A percentile compares a stretch with the other conserved stretches of the same genome.
These are phyloP conservation scores for Hura crepitans DNA, from an alignment of 441 rosid species.

Conservation along the genomic window DNA sequence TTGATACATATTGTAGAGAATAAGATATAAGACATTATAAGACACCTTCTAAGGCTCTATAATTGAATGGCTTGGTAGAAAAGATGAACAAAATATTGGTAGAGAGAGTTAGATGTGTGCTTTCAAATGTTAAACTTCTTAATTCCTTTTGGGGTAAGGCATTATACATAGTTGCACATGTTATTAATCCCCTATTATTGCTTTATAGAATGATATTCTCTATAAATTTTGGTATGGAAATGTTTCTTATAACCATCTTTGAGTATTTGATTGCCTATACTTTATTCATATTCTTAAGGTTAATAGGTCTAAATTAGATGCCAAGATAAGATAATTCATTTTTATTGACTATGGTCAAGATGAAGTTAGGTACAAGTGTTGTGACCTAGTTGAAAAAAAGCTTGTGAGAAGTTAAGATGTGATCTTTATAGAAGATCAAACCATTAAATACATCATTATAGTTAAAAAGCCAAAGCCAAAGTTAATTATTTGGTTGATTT, in stretches of 20 bases:
- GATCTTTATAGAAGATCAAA: no score
- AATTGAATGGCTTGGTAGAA: background rate
- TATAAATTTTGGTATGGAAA: background rate
- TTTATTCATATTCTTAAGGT: no score
- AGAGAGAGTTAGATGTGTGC: background rate
- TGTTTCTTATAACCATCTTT: background rate
- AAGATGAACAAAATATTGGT: background rate
- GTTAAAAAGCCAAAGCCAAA: no score
- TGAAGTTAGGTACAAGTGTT: no score
- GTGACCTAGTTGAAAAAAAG: no score
- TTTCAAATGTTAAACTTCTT: no score
- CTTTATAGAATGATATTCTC: background rate
- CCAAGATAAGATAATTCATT: background rate
- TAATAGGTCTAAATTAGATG: background rate
- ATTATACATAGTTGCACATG: no score
- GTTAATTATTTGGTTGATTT: no score
- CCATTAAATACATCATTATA: no score
- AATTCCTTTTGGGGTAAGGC: no score
- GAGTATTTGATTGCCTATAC: background rate
- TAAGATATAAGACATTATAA: conserved; percentile 14
- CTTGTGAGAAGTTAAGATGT: no score
- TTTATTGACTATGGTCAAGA: no score
- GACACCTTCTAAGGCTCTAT: conserved; percentile 10
- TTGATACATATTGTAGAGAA: conserved; percentile 6
- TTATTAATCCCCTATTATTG: background rate